Evolutionary conservation across 371 early-diverging fungal species (phyloP).

Genomic region (Rozella allomycis): DNA sequence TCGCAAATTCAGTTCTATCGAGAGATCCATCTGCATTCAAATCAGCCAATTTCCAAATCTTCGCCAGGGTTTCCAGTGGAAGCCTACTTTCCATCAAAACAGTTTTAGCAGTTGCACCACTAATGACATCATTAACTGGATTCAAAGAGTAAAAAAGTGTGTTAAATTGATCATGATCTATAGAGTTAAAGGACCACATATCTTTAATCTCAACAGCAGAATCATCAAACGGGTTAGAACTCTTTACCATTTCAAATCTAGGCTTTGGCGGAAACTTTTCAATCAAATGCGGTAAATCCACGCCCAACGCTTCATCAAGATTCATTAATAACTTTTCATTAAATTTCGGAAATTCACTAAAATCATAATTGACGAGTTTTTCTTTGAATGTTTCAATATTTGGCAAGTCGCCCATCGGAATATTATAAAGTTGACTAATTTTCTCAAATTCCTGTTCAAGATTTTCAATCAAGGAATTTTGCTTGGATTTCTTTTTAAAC

Average conservation of each 20-base stretch:
- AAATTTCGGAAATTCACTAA: not conserved
- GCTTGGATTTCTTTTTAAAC: slow-evolving; percentile 54
- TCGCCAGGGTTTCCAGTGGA: slow-evolving; percentile 28
- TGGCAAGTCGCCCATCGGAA: slow-evolving; percentile 25
- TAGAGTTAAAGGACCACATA: slow-evolving; percentile 27
- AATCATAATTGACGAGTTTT: not conserved
- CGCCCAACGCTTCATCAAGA: slow-evolving; percentile 18
- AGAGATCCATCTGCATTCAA: slow-evolving; percentile 69
- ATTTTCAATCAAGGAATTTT: slow-evolving; percentile 40
- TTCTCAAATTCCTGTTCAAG: slow-evolving; percentile 47
- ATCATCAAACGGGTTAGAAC: slow-evolving; percentile 30
- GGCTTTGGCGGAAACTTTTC: slow-evolving; percentile 32
- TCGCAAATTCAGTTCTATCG: slow-evolving; percentile 67
- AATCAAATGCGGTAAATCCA: slow-evolving; percentile 42
- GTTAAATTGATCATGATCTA: slow-evolving; percentile 22
- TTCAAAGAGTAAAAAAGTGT: slow-evolving; percentile 21
- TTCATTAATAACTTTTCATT: not conserved
- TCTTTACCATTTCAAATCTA: slow-evolving; percentile 15
- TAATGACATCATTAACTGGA: slow-evolving; percentile 36
- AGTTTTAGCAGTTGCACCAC: slow-evolving; percentile 32
- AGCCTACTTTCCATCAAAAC: slow-evolving; percentile 36
- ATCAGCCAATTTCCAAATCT: slow-evolving; percentile 60
- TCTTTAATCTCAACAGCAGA: slow-evolving; percentile 1
- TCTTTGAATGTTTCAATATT: slow-evolving; percentile 5
- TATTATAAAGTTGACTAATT: slow-evolving; percentile 37